Evolutionary conservation across 1,284 basidiomycete species (phyloP).

Genomic region (Fomitiporia mediterranea): DNA sequence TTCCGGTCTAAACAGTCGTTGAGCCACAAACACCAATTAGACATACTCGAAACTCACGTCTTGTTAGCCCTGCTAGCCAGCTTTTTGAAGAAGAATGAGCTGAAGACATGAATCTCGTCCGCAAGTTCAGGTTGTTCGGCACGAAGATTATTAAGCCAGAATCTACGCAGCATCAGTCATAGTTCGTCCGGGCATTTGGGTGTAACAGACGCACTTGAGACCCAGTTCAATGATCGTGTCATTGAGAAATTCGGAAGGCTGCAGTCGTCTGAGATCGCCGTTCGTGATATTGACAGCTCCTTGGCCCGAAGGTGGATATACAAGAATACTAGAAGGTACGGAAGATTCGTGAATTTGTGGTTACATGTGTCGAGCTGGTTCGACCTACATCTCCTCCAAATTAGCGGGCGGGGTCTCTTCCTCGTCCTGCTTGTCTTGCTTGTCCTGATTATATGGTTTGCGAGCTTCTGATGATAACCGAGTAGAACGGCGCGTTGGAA

Average conservation of each 20-base stretch:
- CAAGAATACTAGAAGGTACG: conserved; percentile 51
- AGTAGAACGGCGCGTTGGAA: not conserved
- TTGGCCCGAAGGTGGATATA: conserved; percentile 65
- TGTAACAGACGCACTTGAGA: conserved; percentile 59
- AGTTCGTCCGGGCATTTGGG: not conserved
- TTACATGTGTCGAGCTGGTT: conserved; percentile 5
- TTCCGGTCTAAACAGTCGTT: conserved; percentile 37
- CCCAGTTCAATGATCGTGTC: conserved; percentile 97
- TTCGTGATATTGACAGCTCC: conserved; percentile 76
- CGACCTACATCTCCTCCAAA: conserved; percentile 60
- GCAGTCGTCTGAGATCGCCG: conserved; percentile 71
- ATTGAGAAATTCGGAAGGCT: conserved; percentile 84
- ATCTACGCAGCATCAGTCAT: conserved; percentile 37
- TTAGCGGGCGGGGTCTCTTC: conserved; percentile 1
- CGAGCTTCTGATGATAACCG: not conserved
- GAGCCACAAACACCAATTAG: not conserved
- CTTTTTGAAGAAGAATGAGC: conserved; percentile 97
- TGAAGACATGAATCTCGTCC: conserved; percentile 85
- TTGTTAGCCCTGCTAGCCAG: conserved; percentile 53
- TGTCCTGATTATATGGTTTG: not conserved
- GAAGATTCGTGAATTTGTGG: conserved; percentile 6
- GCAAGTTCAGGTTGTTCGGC: conserved; percentile 54
- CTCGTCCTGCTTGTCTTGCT: not conserved
- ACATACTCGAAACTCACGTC: conserved; percentile 42
- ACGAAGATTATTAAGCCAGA: conserved; percentile 60